Percentiles rank a stretch among this genome's conserved stretches.
These are phyloP conservation scores for Halenospora varia DNA, from an alignment of 495 filamentous ascomycete species.

Conservation along the genomic window DNA sequence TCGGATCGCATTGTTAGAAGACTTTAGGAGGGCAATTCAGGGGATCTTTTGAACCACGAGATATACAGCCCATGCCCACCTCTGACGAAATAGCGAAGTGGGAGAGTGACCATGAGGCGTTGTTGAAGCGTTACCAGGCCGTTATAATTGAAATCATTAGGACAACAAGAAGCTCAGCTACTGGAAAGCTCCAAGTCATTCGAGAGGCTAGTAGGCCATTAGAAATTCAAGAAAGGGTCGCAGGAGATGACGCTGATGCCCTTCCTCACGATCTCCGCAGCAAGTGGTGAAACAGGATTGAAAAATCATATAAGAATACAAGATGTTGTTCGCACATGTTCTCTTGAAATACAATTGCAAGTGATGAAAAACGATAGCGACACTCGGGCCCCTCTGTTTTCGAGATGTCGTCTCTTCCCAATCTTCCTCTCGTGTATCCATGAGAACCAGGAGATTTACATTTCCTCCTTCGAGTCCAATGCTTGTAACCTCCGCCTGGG, in stretches of 20 bases:
- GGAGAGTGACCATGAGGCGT: constrained; percentile 41
- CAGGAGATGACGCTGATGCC: constrained; percentile 6
- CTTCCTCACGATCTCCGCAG: constrained; percentile 8
- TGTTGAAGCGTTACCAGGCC: constrained; percentile 33
- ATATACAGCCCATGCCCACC: constrained; percentile 33
- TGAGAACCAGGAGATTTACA: no score
- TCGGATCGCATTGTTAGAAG: no score
- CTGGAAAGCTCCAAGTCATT: no score
- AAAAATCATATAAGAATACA: not conserved
- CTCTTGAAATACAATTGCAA: constrained; percentile 2
- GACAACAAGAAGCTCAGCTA: no score
- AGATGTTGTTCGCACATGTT: not conserved
- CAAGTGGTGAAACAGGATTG: constrained; percentile 6
- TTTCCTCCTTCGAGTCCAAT: no score
- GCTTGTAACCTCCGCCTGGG: no score
- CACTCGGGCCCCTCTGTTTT: not conserved
- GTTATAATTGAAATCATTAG: constrained; percentile 18
- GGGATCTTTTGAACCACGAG: constrained; percentile 52
- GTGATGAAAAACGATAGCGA: not conserved
- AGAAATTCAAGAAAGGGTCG: constrained; percentile 10
- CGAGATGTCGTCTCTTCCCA: not conserved
- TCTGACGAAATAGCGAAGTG: constrained; percentile 45
- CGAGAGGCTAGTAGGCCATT: constrained; percentile 8
- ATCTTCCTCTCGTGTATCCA: not conserved
- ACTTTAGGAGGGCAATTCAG: constrained; percentile 50